Base-by-base conservation (phyloP, 345 rosid genomes). In the Aquilaria yunnanensis region DNA sequence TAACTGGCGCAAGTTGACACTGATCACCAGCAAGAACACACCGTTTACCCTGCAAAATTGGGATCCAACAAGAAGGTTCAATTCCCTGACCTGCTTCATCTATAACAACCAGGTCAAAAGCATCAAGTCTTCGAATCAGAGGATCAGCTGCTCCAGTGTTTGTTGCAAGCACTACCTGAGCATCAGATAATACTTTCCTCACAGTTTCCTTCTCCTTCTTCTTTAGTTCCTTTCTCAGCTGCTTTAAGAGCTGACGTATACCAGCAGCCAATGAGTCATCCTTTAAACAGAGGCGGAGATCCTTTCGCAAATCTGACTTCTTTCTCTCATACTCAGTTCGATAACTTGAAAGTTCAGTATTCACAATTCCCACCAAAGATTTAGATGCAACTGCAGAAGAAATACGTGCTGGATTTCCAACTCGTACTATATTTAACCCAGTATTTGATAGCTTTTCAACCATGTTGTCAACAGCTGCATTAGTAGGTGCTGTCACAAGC, bases 51-150 rank as follows among this genome's bases (percentile, higher is more conserved):
- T 90, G 96, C 82, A 93, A 75, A 74, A 93, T 74, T 14, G 98
- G 93, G 64, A 90, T 90, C 98, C 97, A 93, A 79, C 92, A 84
- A 47, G 94, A 81, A 65, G 98, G 97, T 71, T 93, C 98, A 67
- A 90, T 93, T 70, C 96, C 90, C 81, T 93, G 98, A 59, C 80
- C 97, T 61, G 97, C 97, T 85, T 93, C 98, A 74, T 93, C 98
- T 65, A 93, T 83, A 74, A 93, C 85, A 73, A 90, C 97, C 68
- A 93, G 74, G 75, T 90, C 98, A 75, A 93, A 90, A 12, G 88
- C 63, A 63, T 81, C 90, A 68, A 88, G 73, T 80, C 78, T 85
- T 59, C 96, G 75, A 41, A 93, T 69, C 75, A 87, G 76, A 50
- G 96, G 96, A 77, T 93, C 98, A 54, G 98, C 98, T 14, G 96